phyloP scores from a whole-genome alignment of 768 basidiomycete genomes.

The Leucocoprinus birnbaumii region DNA sequence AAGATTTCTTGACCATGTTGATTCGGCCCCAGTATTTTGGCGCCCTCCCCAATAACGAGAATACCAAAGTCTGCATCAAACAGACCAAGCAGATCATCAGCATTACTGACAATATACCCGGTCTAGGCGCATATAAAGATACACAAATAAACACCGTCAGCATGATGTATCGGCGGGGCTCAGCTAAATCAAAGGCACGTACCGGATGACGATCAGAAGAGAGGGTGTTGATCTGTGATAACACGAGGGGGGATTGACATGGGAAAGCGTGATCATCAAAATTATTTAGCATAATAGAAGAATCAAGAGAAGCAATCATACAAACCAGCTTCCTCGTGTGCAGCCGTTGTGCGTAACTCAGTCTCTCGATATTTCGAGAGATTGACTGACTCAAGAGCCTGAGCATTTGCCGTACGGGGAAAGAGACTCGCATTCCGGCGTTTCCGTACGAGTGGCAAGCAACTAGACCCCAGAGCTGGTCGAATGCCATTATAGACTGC shows the following conservation, averaged over 20 bases:
- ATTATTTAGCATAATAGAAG: too few relatives aligned
- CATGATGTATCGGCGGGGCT: neutral
- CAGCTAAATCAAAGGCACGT: constrained; percentile 8
- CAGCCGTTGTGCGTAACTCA: constrained; percentile 74
- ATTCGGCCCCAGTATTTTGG: constrained; percentile 67
- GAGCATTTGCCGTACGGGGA: constrained; percentile 81
- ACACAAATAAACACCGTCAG: neutral
- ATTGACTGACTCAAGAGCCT: constrained; percentile 77
- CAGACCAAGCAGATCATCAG: constrained; percentile 72
- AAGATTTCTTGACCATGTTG: constrained; percentile 76
- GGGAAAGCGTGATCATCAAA: constrained; percentile 1
- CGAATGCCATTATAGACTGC: constrained; percentile 79
- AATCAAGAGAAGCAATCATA: constrained; percentile 10
- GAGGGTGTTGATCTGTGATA: constrained; percentile 63
- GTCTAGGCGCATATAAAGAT: constrained; percentile 29
- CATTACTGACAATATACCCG: constrained; percentile 78
- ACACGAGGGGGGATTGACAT: neutral
- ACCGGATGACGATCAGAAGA: constrained; percentile 63
- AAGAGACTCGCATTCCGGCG: constrained; percentile 82
- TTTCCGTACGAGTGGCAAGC: constrained; percentile 76
- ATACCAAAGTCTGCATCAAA: constrained; percentile 81
- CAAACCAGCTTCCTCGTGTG: constrained; percentile 74
- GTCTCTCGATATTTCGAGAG: constrained; percentile 73
- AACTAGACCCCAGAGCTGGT: constrained; percentile 77
- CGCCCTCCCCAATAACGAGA: constrained; percentile 67